Evolutionary conservation across 495 filamentous ascomycete genomes (phyloP), one percentile per base, ranked within the genome.

Genomic region (Aspergillus baeticus): DNA sequence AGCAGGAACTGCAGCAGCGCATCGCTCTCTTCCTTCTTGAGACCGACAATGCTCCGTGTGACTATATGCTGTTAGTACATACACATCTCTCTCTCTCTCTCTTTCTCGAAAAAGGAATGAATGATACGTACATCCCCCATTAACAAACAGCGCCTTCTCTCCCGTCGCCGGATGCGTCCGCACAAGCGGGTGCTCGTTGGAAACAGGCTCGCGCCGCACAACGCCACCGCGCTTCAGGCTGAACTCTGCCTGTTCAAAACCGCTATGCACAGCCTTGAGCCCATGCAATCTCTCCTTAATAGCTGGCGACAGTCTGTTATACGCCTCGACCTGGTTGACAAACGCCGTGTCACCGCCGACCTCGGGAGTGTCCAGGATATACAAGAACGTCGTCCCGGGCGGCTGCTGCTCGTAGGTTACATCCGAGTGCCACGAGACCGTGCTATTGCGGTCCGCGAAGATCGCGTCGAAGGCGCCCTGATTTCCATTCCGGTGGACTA

Each of bases 341-440:
- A 94, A 92, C 11, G 87, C 68, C 0, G 91, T 96, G 62, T 96
- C 90, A 36, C 90, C 90, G 17, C 90, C 89, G 1, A 83, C 81
- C 52, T 80, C 76, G n/a, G 91, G 89, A 36, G 76, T 83, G 66
- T 94, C 89, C 22, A 94, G 82, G 47, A 88, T 76, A 67, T 90
- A 91, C 33, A 96, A 69, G 70, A 94, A 90, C 0, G 89, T 91
- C 0, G 88, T 92, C 49, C 90, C 89, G 0, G 91, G 89, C n/a
- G 91, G 89, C 69, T 94, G 90, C 53, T 78, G 61, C 75, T 96
- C 90, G 66, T 91, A 93, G 5, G 84, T 87, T 0, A 92, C 87
- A 69, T 96, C 91, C 1, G 84, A 87, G 69, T 93, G 89, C 90
- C 89, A 93, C 1, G 85, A 80, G 0, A 88, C 84, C n/a, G 81